Evolutionary conservation across 164 flowering plant genomes (phyloP).

Genomic region (Piper longum): DNA sequence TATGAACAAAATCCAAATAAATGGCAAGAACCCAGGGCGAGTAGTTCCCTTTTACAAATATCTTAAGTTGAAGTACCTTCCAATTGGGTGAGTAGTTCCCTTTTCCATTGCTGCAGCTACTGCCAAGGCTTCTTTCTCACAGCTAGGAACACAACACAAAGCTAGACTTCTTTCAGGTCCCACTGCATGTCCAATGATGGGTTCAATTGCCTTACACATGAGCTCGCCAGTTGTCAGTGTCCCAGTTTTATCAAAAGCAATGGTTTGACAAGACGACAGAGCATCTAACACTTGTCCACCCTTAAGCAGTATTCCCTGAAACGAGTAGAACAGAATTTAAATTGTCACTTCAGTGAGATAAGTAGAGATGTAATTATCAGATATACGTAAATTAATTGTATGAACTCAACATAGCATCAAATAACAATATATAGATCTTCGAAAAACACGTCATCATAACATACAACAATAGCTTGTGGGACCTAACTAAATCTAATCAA

Average conservation of each 20-base stretch:
- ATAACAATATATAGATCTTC: too few species aligned
- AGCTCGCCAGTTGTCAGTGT: slow-evolving; percentile 94
- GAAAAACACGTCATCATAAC: too few species aligned
- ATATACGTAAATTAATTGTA: not conserved
- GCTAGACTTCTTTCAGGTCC: slow-evolving; percentile 19
- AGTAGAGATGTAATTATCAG: not conserved
- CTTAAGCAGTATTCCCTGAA: slow-evolving; percentile 88
- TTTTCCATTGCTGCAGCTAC: slow-evolving; percentile 99
- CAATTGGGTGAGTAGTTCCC: slow-evolving; percentile 98
- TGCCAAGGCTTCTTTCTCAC: slow-evolving; percentile 97
- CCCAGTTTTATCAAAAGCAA: slow-evolving; percentile 99
- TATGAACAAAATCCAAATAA: too few species aligned
- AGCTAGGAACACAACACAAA: slow-evolving; percentile 79
- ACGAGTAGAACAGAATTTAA: not conserved
- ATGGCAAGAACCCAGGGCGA: too few species aligned
- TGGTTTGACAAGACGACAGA: slow-evolving; percentile 71
- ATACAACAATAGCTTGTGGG: too few species aligned
- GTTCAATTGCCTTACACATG: slow-evolving; percentile 82
- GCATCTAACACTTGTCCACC: slow-evolving; percentile 97
- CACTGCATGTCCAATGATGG: slow-evolving; percentile 67
- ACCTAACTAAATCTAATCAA: too few species aligned
- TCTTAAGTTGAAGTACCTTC: slow-evolving; percentile 50
- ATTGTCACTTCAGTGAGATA: not conserved
- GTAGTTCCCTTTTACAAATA: too few species aligned
- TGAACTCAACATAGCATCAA: too few species aligned